Percentiles rank a stretch among this genome's conserved stretches.
phyloP scores from a whole-genome alignment of 2,329 filamentous ascomycete species.

The Teratosphaeria epicoccoides region DNA sequence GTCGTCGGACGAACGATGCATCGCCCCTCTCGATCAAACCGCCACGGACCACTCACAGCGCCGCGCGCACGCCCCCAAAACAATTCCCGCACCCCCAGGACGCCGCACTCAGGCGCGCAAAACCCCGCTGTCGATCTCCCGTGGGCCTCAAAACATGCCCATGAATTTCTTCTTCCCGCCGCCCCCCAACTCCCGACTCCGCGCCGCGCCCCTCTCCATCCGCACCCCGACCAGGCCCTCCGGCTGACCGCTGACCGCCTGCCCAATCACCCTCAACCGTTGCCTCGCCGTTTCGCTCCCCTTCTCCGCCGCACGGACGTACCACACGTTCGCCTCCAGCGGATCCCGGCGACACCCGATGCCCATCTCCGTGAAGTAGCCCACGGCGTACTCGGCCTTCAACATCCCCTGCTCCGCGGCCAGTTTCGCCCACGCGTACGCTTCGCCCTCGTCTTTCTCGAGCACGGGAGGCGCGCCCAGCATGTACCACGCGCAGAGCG shows the following conservation, averaged over 20 bases:
- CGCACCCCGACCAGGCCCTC: constrained; percentile 29
- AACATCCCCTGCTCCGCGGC: constrained; percentile 73
- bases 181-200: constrained; percentile 21
- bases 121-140: background rate
- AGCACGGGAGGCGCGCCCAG: constrained; percentile 84
- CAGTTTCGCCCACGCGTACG: constrained; percentile 87
- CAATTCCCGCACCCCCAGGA: too few relatives aligned
- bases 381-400: constrained; percentile 83
- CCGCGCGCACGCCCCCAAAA: background rate
- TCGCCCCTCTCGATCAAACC: background rate
- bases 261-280: constrained; percentile 70
- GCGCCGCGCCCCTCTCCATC: constrained; percentile 25
- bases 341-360: constrained; percentile 90
- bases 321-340: constrained; percentile 97
- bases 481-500: constrained; percentile 96
- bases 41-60: background rate
- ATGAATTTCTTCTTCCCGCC: constrained; percentile 22
- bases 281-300: constrained; percentile 85
- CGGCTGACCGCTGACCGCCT: constrained; percentile 55
- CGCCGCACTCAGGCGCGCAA: too few relatives aligned
- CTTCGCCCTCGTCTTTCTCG: constrained; percentile 90
- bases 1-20: background rate
- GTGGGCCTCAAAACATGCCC: constrained; percentile 16
- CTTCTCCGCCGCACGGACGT: constrained; percentile 85
- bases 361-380: constrained; percentile 97